These are phyloP conservation scores for Linaria vulgaris DNA, from an alignment of 257 asterid species.

Conservation along the genomic window DNA sequence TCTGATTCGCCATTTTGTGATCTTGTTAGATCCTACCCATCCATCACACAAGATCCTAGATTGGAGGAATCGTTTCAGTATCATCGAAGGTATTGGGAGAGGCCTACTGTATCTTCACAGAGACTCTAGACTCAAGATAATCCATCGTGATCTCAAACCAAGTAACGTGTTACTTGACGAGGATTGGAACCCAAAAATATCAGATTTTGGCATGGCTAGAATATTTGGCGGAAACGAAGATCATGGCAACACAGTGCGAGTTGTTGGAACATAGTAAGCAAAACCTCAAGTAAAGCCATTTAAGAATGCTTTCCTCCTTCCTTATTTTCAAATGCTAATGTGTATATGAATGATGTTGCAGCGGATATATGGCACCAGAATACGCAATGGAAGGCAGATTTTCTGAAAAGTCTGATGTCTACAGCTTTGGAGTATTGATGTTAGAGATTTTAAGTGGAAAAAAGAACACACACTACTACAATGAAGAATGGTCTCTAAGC, in stretches of 20 bases:
- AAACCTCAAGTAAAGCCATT: background rate
- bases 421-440: slow-evolving; percentile 52
- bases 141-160: slow-evolving; percentile 67
- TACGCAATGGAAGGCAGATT: slow-evolving; percentile 62
- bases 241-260: slow-evolving; percentile 52
- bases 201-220: slow-evolving; percentile 71
- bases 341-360: slow-evolving; percentile 21
- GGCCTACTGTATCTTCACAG: slow-evolving; percentile 69
- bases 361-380: slow-evolving; percentile 77
- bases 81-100: slow-evolving; percentile 60
- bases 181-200: slow-evolving; percentile 62
- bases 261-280: slow-evolving; percentile 74
- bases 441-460: slow-evolving; percentile 57
- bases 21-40: slow-evolving; percentile 28
- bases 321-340: background rate
- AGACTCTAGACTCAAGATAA: slow-evolving; percentile 60
- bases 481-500: slow-evolving; percentile 45
- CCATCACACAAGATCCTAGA: slow-evolving; percentile 33
- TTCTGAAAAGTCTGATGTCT: slow-evolving; percentile 53
- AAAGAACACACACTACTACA: slow-evolving; percentile 52
- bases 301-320: too few relatives aligned
- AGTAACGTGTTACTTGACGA: slow-evolving; percentile 64
- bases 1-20: background rate
- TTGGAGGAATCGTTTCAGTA: slow-evolving; percentile 49
- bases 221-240: slow-evolving; percentile 54